Evolutionary conservation across 140 eudicot species (phyloP).

Genomic region (Anethum foeniculum): DNA sequence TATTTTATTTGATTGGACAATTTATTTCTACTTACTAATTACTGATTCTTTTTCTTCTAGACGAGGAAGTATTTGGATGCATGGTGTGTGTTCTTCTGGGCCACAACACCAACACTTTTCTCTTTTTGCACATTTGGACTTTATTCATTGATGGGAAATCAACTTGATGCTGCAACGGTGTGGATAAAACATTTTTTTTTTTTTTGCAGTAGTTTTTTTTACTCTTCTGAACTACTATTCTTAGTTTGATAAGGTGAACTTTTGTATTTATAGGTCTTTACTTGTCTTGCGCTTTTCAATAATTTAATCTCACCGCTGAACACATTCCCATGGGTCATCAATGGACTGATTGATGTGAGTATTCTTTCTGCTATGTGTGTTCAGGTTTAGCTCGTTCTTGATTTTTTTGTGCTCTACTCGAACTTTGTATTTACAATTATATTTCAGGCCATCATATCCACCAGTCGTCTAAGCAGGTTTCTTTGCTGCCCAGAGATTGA

Average conservation of each 20-base stretch:
- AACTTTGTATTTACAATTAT: conserved; percentile 11
- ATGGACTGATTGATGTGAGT: conserved; percentile 87
- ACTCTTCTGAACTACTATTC: not conserved
- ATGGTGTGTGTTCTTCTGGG: conserved; percentile 99
- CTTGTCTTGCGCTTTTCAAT: conserved; percentile 90
- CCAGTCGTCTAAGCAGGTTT: conserved; percentile 68
- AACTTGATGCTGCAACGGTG: conserved; percentile 97
- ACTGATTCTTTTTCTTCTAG: conserved; percentile 27
- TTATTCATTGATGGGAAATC: conserved; percentile 66
- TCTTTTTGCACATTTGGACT: conserved; percentile 90
- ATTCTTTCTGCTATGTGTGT: conserved; percentile 10
- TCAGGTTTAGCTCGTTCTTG: not conserved
- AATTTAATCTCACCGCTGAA: conserved; percentile 83
- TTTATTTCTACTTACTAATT: not conserved
- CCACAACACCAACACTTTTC: conserved; percentile 92
- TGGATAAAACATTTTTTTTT: conserved; percentile 9
- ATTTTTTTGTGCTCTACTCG: not conserved
- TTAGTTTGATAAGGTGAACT: conserved; percentile 2
- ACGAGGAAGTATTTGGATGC: conserved; percentile 94
- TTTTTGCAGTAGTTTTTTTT: not conserved
- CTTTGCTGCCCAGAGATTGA: conserved; percentile 62
- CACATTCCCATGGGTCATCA: conserved; percentile 98
- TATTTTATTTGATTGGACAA: not conserved
- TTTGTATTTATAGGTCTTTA: conserved; percentile 65
- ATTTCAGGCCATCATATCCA: conserved; percentile 72